These are phyloP conservation scores for Astragalus membranaceus DNA, from an alignment of 306 rosid genomes.

Conservation along the genomic window DNA sequence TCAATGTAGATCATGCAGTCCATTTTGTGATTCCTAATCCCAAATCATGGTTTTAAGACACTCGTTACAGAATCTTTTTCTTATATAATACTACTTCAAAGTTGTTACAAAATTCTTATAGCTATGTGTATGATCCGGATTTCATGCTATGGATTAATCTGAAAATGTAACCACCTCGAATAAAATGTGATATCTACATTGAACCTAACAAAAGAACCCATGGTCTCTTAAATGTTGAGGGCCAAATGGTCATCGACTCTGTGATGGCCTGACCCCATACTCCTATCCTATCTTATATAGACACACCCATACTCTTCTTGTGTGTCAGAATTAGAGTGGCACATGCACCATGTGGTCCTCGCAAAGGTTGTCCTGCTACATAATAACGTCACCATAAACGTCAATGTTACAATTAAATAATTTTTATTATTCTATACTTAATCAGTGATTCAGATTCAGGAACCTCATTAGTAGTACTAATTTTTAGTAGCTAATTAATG, in stretches of 20 bases:
- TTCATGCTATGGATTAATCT: background rate
- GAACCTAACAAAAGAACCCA: conserved; percentile 17
- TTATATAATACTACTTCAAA: too few species aligned
- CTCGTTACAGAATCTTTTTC: too few species aligned
- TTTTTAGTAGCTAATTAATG: too few species aligned
- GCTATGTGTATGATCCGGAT: too few species aligned
- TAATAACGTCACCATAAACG: conserved; percentile 8
- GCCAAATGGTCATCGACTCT: conserved; percentile 13
- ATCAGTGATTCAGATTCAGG: background rate
- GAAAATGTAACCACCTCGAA: conserved; percentile 11
- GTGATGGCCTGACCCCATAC: conserved; percentile 22
- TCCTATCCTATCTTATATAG: background rate
- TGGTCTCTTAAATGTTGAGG: conserved; percentile 16
- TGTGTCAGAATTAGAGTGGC: conserved; percentile 25
- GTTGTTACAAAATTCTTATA: too few species aligned
- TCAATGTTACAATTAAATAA: background rate
- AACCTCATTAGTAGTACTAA: too few species aligned
- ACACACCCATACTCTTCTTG: conserved; percentile 5
- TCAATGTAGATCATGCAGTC: too few species aligned
- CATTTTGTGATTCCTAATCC: too few species aligned
- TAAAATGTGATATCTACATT: conserved; percentile 13
- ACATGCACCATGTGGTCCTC: conserved; percentile 39
- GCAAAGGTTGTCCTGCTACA: background rate
- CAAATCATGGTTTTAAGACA: too few species aligned
- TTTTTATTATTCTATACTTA: background rate